Percentiles rank a stretch among this genome's conserved stretches.
Evolutionary conservation across 306 rosid genomes (phyloP).

Genomic region (Alnus glutinosa): DNA sequence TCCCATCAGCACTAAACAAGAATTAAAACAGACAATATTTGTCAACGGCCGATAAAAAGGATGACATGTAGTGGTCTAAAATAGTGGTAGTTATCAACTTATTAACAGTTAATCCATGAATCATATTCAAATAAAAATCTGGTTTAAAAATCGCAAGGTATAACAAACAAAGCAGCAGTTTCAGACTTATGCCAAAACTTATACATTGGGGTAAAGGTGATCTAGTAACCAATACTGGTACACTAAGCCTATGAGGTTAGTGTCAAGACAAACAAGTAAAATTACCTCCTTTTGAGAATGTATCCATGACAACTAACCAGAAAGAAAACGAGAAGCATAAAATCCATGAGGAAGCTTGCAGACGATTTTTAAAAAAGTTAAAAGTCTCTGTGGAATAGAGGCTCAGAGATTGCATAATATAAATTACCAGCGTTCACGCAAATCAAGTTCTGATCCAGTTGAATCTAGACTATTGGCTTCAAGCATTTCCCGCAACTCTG

Average conservation of each 20-base stretch:
- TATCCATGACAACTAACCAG: constrained; percentile 9
- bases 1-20: constrained; percentile 78
- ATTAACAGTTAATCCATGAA: not conserved
- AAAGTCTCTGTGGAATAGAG: not conserved
- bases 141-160: not conserved
- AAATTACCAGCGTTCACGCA: constrained; percentile 90
- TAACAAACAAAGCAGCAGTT: not conserved
- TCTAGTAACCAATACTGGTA: not conserved
- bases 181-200: not conserved
- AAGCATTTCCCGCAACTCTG: constrained; percentile 85
- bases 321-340: not conserved
- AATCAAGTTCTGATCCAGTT: constrained; percentile 89
- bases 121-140: not conserved
- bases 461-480: constrained; percentile 72
- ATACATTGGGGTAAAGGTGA: not conserved
- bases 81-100: constrained; percentile 1
- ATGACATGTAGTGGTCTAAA: not conserved
- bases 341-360: not conserved
- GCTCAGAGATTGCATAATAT: not conserved
- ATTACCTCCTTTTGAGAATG: not conserved
- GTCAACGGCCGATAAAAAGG: constrained; percentile 4
- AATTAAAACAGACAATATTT: constrained; percentile 8
- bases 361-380: not conserved
- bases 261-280: not conserved
- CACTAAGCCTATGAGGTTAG: not conserved